Evolutionary conservation across 371 early-diverging fungal genomes (phyloP).

Genomic region (Fennellomyces sp.): DNA sequence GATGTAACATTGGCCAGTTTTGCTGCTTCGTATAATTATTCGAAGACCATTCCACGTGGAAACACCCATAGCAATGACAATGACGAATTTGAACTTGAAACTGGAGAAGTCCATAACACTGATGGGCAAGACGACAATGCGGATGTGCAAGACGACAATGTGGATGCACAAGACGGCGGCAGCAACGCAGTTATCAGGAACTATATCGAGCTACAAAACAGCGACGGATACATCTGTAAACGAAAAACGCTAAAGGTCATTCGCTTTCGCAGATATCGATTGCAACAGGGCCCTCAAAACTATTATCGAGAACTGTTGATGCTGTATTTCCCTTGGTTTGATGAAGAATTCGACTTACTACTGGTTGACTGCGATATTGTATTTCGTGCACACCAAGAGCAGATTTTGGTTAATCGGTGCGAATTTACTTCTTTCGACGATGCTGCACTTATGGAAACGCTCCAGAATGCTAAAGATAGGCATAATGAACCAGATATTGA

Average conservation of each 20-base stretch:
- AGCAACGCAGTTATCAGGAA: too few species aligned
- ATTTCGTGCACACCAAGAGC: background rate
- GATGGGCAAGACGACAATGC: too few species aligned
- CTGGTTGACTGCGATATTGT: background rate
- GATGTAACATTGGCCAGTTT: too few species aligned
- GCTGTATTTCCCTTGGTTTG: background rate
- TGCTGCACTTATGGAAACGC: background rate
- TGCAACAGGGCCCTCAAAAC: background rate
- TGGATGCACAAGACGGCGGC: too few species aligned
- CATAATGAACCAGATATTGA: background rate
- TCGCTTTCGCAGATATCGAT: background rate
- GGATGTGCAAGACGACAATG: too few species aligned
- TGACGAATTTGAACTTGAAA: too few species aligned
- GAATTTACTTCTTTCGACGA: background rate
- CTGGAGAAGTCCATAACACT: too few species aligned
- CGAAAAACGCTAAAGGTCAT: background rate
- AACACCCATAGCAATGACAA: too few species aligned
- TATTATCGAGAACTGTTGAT: background rate
- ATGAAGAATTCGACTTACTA: background rate
- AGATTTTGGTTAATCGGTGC: background rate
- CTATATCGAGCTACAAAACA: too few species aligned
- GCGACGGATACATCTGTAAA: background rate
- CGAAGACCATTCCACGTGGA: too few species aligned
- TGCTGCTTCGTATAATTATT: too few species aligned
- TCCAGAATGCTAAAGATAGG: background rate